Evolutionary conservation across 768 basidiomycete genomes (phyloP), one percentile per base, ranked within the genome.

Genomic region (Auricularia sp.): DNA sequence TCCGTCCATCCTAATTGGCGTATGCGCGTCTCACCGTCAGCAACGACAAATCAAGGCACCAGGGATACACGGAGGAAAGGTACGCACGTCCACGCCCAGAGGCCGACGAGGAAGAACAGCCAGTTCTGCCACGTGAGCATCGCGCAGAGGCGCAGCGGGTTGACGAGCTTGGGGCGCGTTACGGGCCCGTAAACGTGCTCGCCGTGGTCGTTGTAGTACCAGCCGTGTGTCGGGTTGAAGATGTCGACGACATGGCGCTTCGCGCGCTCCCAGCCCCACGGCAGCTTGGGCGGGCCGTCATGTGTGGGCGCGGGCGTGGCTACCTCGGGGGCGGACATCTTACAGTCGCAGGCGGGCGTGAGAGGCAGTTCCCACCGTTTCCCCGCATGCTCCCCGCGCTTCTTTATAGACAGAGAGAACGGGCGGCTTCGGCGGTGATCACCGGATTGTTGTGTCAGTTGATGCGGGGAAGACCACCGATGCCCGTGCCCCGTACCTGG

Each of bases 1-100:
- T 61, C 61, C 61, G 43, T 61, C 61, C 56, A 59, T 59, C 23
- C 56, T 59, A 6, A 29, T n/a, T n/a, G n/a, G n/a, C n/a, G n/a
- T n/a, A n/a, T n/a, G n/a, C n/a, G n/a, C 29, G 29, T 2, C 29
- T 29, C 29, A 29, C 29, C 29, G 29, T 29, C 29, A 29, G 2
- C 29, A 29, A 29, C 29, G 29, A 29, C 29, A 29, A 29, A 29
- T 29, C 29, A 29, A 29, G 29, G 29, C 29, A 29, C 29, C 29
- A 29, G 29, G 29, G 29, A 29, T 29, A 35, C 23, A 1, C 6
- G 1, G 21, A 29, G 56, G 11, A 33, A 7, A 14, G 39, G 56
- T 29, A 59, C 56, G 56, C 29, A 59, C 56, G 56, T 59, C 56
- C 56, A 59, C 10, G 56, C 56, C 56, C 56, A 59, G 7, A 59